phyloP scores from a whole-genome alignment of 75 land plant genomes.

The Picea sitchensis region DNA sequence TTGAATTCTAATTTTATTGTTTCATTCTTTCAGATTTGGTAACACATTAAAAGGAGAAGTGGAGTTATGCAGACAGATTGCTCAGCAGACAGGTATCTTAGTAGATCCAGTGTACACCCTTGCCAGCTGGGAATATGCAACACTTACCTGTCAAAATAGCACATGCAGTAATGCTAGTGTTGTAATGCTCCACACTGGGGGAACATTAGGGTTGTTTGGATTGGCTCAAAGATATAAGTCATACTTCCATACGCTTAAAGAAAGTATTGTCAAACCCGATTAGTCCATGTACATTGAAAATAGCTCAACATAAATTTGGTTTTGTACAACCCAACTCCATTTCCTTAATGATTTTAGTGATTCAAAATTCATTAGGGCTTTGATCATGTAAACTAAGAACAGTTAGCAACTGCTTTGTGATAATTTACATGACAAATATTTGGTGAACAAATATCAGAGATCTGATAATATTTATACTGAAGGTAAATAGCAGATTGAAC shows the following conservation, averaged over 20 bases:
- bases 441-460: no score
- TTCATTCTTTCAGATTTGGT: conserved; percentile 67
- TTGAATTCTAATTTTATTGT: not conserved
- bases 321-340: no score
- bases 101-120: conserved; percentile 94
- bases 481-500: no score
- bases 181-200: conserved; percentile 95
- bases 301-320: no score
- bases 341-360: no score
- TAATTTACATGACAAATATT: no score
- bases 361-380: no score
- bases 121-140: conserved; percentile 85
- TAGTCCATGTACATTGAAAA: no score
- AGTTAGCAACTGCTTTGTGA: no score
- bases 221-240: conserved; percentile 84
- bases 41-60: conserved; percentile 73
- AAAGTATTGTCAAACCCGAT: no score
- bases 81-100: conserved; percentile 74
- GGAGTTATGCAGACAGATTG: conserved; percentile 63
- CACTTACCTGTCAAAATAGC: conserved; percentile 13
- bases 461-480: no score
- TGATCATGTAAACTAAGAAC: no score
- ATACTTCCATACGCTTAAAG: conserved; percentile 20
- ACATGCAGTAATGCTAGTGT: conserved; percentile 23
- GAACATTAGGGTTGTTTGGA: conserved; percentile 93